These are phyloP conservation scores for Podaxis sp. DNA, from an alignment of 768 basidiomycete genomes.

Conservation along the genomic window DNA sequence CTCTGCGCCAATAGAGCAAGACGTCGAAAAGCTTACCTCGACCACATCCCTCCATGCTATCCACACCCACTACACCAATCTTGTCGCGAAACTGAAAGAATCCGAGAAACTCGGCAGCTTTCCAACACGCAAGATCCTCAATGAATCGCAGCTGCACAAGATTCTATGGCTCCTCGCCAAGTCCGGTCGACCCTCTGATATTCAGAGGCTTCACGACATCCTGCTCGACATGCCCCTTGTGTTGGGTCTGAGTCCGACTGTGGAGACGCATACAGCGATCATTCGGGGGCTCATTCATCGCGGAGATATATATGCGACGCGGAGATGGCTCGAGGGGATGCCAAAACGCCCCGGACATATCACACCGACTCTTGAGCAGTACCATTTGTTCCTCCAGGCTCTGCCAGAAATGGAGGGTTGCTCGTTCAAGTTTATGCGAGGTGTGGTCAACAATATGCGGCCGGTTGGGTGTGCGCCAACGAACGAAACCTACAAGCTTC, in stretches of 20 bases:
- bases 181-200: slow-evolving; percentile 51
- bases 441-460: slow-evolving; percentile 15
- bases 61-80: slow-evolving; percentile 34
- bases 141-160: slow-evolving; percentile 31
- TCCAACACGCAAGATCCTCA: slow-evolving; percentile 8
- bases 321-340: slow-evolving; percentile 55
- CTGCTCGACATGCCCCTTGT: slow-evolving; percentile 46
- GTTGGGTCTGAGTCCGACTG: slow-evolving; percentile 44
- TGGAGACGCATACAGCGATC: slow-evolving; percentile 48
- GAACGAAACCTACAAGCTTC: slow-evolving; percentile 44
- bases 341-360: slow-evolving; percentile 43
- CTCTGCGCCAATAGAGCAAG: slow-evolving; percentile 17
- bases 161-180: slow-evolving; percentile 45
- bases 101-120: slow-evolving; percentile 11
- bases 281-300: slow-evolving; percentile 45
- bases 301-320: slow-evolving; percentile 41
- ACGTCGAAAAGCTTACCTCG: slow-evolving; percentile 23
- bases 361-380: slow-evolving; percentile 49
- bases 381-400: slow-evolving; percentile 50
- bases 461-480: slow-evolving; percentile 33
- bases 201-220: slow-evolving; percentile 53
- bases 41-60: slow-evolving; percentile 28
- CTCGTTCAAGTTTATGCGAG: slow-evolving; percentile 30
- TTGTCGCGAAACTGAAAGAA: slow-evolving; percentile 26
- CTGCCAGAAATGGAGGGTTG: slow-evolving; percentile 26